These are phyloP conservation scores for Leishmania tropica DNA, from an alignment of 208 protist species.

Conservation along the genomic window DNA sequence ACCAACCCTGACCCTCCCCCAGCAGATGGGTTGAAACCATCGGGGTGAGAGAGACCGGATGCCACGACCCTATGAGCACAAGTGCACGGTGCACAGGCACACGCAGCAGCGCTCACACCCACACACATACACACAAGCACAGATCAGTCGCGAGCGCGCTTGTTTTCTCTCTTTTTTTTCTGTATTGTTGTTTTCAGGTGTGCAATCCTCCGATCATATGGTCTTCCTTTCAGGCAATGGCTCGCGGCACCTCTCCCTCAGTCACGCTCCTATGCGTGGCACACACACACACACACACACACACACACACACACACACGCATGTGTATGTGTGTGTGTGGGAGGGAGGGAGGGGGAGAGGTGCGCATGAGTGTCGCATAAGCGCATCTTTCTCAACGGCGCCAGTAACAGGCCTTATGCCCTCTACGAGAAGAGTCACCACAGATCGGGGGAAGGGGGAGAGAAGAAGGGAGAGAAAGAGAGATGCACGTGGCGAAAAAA, in stretches of 20 bases:
- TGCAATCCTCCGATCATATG: neutral
- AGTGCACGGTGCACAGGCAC: too few relatives aligned
- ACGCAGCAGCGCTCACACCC: too few relatives aligned
- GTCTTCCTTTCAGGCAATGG: neutral
- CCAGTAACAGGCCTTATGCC: neutral
- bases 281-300: too few relatives aligned
- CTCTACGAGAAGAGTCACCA: neutral
- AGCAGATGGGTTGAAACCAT: neutral
- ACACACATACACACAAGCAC: neutral
- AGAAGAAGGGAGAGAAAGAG: neutral
- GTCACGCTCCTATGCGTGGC: neutral
- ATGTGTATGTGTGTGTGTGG: neutral
- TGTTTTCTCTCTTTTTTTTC: neutral
- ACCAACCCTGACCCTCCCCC: neutral
- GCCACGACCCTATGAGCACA: neutral
- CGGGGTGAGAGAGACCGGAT: neutral
- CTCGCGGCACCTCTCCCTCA: neutral
- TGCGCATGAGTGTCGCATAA: neutral
- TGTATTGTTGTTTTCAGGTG: neutral
- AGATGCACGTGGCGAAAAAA: neutral
- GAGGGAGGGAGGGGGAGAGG: neutral
- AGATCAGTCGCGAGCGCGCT: neutral
- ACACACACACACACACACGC: too few relatives aligned
- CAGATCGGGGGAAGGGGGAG: too few relatives aligned
- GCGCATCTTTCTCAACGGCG: neutral